Evolutionary conservation across 352 stramenopile species (phyloP).

Genomic region (Halophytophthora polymorphica): DNA sequence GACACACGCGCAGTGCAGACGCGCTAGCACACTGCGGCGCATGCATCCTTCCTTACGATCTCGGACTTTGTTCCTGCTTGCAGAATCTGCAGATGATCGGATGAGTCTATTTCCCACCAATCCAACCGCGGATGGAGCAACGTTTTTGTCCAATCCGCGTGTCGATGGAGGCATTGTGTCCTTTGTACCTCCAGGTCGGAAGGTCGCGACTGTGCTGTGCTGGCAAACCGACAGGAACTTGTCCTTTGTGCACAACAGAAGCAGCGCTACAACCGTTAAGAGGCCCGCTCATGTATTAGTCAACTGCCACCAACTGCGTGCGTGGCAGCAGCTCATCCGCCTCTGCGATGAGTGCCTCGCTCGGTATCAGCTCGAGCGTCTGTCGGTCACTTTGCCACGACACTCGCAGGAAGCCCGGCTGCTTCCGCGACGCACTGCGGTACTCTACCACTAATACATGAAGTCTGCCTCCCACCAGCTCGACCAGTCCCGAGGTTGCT

Average conservation of each 20-base stretch:
- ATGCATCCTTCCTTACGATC: too few relatives aligned
- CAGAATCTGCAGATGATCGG: too few relatives aligned
- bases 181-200: too few relatives aligned
- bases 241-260: background rate
- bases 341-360: constrained; percentile 14
- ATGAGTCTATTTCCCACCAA: too few relatives aligned
- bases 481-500: constrained; percentile 12
- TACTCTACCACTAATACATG: constrained; percentile 52
- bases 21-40: background rate
- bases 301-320: constrained; percentile 16
- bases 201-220: too few relatives aligned
- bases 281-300: too few relatives aligned
- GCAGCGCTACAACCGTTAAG: background rate
- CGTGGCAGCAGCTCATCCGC: constrained; percentile 20
- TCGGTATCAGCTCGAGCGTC: constrained; percentile 11
- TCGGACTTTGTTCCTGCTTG: too few relatives aligned
- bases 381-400: constrained; percentile 20
- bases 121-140: too few relatives aligned
- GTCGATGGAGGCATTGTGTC: too few relatives aligned
- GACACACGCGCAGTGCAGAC: constrained; percentile 43
- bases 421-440: constrained; percentile 17
- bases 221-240: too few relatives aligned
- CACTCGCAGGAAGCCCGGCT: constrained; percentile 14
- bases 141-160: too few relatives aligned
- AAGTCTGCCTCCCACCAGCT: constrained; percentile 25